These are phyloP conservation scores for Mrakia frigida DNA, from an alignment of 768 basidiomycete genomes.

Conservation along the genomic window DNA sequence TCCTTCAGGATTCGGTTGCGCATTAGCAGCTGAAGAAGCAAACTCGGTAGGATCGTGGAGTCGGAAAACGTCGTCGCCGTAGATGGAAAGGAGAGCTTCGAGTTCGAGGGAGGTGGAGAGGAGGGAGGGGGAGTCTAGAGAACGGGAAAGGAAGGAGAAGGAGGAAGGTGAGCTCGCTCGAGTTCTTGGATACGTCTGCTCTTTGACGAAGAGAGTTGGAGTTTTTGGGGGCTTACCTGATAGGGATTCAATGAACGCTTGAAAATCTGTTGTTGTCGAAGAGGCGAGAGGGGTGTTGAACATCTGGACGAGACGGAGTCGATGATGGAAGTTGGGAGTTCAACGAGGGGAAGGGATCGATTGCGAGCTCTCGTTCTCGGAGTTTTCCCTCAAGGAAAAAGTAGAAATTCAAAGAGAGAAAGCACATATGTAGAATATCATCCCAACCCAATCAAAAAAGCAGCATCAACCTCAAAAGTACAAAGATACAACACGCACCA, in stretches of 20 bases:
- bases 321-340: not conserved
- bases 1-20: not conserved
- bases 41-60: conserved; percentile 20
- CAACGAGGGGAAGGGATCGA: not conserved
- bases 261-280: conserved; percentile 4
- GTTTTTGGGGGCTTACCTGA: conserved; percentile 1
- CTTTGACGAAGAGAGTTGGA: no score
- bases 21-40: not conserved
- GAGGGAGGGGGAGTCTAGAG: conserved; percentile 7
- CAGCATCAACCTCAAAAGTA: no score
- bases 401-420: not conserved
- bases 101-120: conserved; percentile 20
- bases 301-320: not conserved
- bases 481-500: not conserved
- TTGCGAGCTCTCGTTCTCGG: not conserved
- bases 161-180: not conserved
- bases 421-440: not conserved
- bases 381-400: not conserved
- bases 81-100: conserved; percentile 31
- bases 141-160: not conserved
- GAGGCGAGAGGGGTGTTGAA: conserved; percentile 7
- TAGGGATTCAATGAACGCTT: conserved; percentile 1
- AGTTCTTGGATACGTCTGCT: not conserved
- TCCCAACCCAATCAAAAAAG: not conserved
- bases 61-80: conserved; percentile 22